Evolutionary conservation across 768 basidiomycete species (phyloP), one percentile per base, ranked within the genome.

Genomic region (Suillus subluteus): DNA sequence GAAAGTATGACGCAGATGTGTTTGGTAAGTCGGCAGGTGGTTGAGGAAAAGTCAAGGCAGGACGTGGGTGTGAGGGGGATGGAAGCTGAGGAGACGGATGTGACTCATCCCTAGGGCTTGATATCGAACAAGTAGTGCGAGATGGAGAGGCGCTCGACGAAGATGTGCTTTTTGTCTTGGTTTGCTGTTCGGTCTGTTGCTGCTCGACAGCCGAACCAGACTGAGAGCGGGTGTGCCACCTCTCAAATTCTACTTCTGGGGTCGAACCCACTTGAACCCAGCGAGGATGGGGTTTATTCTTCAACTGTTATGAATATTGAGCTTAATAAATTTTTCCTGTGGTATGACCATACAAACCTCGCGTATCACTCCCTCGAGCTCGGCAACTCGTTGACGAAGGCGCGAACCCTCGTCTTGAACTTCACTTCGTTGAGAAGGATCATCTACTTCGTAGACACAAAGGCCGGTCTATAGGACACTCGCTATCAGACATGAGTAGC

Each of bases 361-460:
- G n/a, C 92, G 86, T 67, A 94, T 90, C 44, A 94, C 91, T 62
- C 90, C 89, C 76, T 95, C 92, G 1, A 95, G 83, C 71, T 95
- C 92, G 35, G 91, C 91, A 30, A 94, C 89, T 56, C 92, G 86
- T 67, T 87, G 86, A 63, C 91, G 84, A 26, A 94, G 82, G 44
- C 88, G 83, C 41, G 86, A 83, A 54, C 82, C 83, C 73, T 94
- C 92, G 65, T 90, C 89, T 67, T 86, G 84, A 12, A 77, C 71
- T 61, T 79, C 74, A 15, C 78, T 79, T 72, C 86, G 82, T 75
- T 87, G 85, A 67, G 76, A 86, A 32, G 89, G 89, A 71, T 92
- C 91, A 71, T 94, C 92, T 8, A 94, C 87, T 74, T 95, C 91
- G 71, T 95, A 95, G 12, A 94, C 89, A 73, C 92, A 95, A 5